These are phyloP conservation scores for Aspergillus caelatus DNA, from an alignment of 2,329 filamentous ascomycete species.

Conservation along the genomic window DNA sequence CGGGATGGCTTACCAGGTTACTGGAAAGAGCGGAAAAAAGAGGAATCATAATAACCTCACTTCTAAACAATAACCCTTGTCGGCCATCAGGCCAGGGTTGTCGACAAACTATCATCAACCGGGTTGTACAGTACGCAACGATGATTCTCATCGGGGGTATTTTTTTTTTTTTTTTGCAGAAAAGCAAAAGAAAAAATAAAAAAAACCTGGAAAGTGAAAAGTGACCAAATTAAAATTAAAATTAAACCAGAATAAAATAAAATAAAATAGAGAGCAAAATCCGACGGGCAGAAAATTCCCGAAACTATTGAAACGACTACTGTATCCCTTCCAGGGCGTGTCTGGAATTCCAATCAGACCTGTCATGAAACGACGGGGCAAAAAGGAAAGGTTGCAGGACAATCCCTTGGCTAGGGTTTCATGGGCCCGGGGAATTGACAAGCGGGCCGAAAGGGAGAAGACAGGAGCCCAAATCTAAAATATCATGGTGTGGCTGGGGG, in stretches of 20 bases:
- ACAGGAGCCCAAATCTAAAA: conserved; percentile 2
- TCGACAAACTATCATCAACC: background rate
- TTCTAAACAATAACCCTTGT: background rate
- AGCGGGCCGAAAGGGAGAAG: background rate
- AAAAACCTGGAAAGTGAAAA: background rate
- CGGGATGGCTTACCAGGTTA: background rate
- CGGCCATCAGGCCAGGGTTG: too few relatives aligned
- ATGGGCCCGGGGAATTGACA: background rate
- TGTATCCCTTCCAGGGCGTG: background rate
- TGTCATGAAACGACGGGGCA: conserved; percentile 5
- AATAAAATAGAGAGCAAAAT: background rate
- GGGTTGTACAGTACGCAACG: background rate
- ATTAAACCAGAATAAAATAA: background rate
- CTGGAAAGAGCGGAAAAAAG: background rate
- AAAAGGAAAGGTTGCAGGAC: background rate
- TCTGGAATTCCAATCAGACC: background rate
- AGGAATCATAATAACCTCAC: background rate
- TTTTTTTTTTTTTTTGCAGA: too few relatives aligned
- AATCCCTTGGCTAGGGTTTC: conserved; percentile 5
- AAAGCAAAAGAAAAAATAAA: too few relatives aligned
- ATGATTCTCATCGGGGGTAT: background rate
- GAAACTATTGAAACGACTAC: conserved; percentile 7
- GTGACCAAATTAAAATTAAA: background rate
- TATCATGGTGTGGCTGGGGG: conserved; percentile 3
- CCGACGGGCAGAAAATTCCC: background rate